Evolutionary conservation across 768 basidiomycete genomes (phyloP), one percentile per base, ranked within the genome.

Genomic region (Rhizopogon rudus): DNA sequence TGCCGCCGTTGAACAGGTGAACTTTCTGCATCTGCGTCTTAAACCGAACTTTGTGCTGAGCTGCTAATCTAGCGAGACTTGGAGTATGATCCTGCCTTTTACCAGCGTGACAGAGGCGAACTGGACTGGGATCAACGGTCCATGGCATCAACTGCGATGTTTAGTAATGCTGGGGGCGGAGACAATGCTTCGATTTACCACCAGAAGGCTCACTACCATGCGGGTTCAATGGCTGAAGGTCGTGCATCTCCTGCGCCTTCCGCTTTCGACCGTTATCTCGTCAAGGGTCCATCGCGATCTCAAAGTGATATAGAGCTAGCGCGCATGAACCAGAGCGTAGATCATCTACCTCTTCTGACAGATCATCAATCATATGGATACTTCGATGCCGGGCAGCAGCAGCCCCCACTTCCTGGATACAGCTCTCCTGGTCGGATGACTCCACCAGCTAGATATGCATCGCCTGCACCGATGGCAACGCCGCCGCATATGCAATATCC

Each of bases 41-140:
- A 14, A 16, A n/a, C 13, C 20, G 37, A 29, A 43, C 28, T 16
- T 28, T 25, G 40, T 60, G 55, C 58, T 12, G 44, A 42, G 14
- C 12, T 45, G 17, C 3, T 10, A 22, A 40, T 56, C 2, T 54
- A 87, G 80, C 75, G 73, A 59, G 88, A 93, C 57, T 76, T 93
- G 45, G 90, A 87, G 67, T 92, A 91, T 65, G 91, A 93, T 63
- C 89, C 87, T n/a, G 75, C 69, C 6, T 70, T 89, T 17, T 93
- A 93, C 63, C 80, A 78, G 60, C 83, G 89, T 14, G 91, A 93
- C 65, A 78, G 88, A 57, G 91, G 90, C 52, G 91, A 96, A 68
- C 66, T 86, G 46, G 92, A 95, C 62, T 96, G 91, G 92, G 94
- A 97, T 61, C 77, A 79, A 44, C 83, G 85, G 7, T 93, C 91